Conservation (phyloP, 2,329 filamentous ascomycete species). For the Didymella glomerata region DNA sequence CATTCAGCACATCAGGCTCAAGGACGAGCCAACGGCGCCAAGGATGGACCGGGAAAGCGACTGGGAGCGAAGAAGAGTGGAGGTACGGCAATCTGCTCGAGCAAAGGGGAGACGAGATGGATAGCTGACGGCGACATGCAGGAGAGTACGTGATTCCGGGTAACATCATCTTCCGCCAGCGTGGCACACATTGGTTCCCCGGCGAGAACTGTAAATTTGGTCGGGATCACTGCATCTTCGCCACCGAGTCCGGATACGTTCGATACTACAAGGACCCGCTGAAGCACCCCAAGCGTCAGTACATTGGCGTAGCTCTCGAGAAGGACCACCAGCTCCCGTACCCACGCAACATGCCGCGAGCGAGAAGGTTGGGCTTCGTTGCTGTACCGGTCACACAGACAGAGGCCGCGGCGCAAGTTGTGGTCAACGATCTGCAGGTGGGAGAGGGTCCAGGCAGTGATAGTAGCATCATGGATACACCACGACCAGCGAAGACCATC, state of each 20-base stretch:
- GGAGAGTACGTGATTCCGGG: slow-evolving; percentile 93
- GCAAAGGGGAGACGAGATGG: background rate
- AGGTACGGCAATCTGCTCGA: slow-evolving; percentile 59
- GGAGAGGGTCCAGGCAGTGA: slow-evolving; percentile 29
- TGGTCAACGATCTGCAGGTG: slow-evolving; percentile 33
- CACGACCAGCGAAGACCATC: slow-evolving; percentile 36
- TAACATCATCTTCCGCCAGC: slow-evolving; percentile 98
- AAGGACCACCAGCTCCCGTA: slow-evolving; percentile 82
- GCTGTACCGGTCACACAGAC: slow-evolving; percentile 53
- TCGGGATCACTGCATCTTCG: slow-evolving; percentile 94
- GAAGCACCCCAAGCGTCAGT: slow-evolving; percentile 85
- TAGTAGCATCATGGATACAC: slow-evolving; percentile 44
- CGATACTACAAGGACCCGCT: slow-evolving; percentile 93
- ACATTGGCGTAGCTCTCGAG: slow-evolving; percentile 91
- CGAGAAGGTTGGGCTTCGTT: slow-evolving; percentile 78
- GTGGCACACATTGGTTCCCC: slow-evolving; percentile 91
- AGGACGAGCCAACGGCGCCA: slow-evolving; percentile 73
- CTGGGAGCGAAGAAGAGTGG: slow-evolving; percentile 92
- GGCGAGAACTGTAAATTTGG: slow-evolving; percentile 96
- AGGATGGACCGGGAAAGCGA: slow-evolving; percentile 80
- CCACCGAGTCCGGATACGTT: slow-evolving; percentile 85
- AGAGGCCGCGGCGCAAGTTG: slow-evolving; percentile 27
- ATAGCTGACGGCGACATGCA: slow-evolving; percentile 48
- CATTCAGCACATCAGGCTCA: slow-evolving; percentile 71
- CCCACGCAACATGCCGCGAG: slow-evolving; percentile 74